Conservation (phyloP, 352 stramenopile genomes). For the Phytophthora fragariaefolia region DNA sequence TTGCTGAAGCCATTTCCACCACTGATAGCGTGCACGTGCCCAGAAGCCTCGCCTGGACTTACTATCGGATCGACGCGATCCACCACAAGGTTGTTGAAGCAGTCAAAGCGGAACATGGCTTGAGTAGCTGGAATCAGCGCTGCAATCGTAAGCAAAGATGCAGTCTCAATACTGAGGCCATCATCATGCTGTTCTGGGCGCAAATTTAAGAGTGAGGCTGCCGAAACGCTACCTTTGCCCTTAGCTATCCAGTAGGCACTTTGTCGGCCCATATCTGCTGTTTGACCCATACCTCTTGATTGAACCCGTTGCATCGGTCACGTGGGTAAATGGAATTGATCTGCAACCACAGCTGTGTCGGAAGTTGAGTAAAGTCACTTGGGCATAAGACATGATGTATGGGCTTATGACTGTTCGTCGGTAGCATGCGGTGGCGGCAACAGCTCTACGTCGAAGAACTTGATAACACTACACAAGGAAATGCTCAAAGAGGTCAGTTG, state of each 20-base stretch:
- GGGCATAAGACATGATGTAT: too few relatives aligned
- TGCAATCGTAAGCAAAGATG: constrained; percentile 4
- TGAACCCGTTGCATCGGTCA: constrained; percentile 18
- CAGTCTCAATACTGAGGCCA: constrained; percentile 2
- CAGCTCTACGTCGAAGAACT: too few relatives aligned
- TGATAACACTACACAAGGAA: too few relatives aligned
- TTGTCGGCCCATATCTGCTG: constrained; percentile 12
- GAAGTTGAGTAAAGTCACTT: too few relatives aligned
- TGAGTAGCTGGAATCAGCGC: neutral
- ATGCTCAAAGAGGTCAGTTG: too few relatives aligned
- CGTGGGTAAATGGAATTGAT: neutral
- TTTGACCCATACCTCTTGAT: constrained; percentile 18
- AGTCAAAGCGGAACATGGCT: constrained; percentile 59
- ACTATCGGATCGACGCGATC: constrained; percentile 60
- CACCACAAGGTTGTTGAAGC: constrained; percentile 63
- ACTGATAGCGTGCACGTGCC: constrained; percentile 53
- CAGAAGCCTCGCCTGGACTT: constrained; percentile 25
- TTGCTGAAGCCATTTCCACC: constrained; percentile 61
- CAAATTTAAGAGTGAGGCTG: constrained; percentile 20
- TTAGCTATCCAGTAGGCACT: neutral
- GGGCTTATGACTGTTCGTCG: too few relatives aligned
- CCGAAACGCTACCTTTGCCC: neutral
- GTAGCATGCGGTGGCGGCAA: too few relatives aligned
- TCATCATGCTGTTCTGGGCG: constrained; percentile 21
- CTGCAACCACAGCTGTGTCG: neutral